A percentile compares a stretch with the other conserved stretches of the same genome.
These are phyloP conservation scores for Parasarocladium wereldwijsianum DNA, from an alignment of 2,329 filamentous ascomycete species.

Conservation along the genomic window DNA sequence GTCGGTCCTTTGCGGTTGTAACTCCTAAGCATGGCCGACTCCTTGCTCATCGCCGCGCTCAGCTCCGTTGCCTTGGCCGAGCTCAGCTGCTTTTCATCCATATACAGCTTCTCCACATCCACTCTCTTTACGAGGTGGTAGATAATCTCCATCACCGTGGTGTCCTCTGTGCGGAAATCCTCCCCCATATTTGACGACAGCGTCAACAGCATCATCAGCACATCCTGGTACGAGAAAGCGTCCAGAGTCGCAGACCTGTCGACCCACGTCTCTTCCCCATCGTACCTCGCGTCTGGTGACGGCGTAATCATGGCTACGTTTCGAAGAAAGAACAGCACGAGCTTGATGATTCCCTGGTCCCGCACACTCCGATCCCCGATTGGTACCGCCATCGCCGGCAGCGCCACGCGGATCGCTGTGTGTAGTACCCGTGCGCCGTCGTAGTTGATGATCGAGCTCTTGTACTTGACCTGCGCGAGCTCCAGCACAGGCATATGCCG, in stretches of 20 bases:
- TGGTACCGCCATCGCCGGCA: slow-evolving; percentile 73
- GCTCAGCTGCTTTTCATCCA: slow-evolving; percentile 59
- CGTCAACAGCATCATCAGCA: slow-evolving; percentile 72
- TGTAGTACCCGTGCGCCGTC: slow-evolving; percentile 65
- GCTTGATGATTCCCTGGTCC: slow-evolving; percentile 85
- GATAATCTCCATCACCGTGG: slow-evolving; percentile 77
- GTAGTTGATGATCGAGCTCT: slow-evolving; percentile 74
- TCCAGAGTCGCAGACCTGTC: slow-evolving; percentile 80
- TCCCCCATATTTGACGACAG: slow-evolving; percentile 87
- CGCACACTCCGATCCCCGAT: slow-evolving; percentile 60
- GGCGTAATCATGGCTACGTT: slow-evolving; percentile 79
- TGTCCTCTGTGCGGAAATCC: slow-evolving; percentile 80
- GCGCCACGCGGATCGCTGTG: slow-evolving; percentile 62
- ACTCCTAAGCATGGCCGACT: slow-evolving; percentile 66
- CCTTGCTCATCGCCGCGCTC: slow-evolving; percentile 60
- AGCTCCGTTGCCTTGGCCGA: slow-evolving; percentile 61
- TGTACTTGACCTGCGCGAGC: slow-evolving; percentile 79
- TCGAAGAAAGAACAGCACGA: slow-evolving; percentile 76
- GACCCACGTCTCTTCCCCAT: slow-evolving; percentile 81
- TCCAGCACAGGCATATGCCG: slow-evolving; percentile 82
- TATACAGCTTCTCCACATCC: slow-evolving; percentile 70
- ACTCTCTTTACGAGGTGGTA: slow-evolving; percentile 90
- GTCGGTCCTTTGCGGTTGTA: slow-evolving; percentile 69
- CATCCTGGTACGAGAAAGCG: slow-evolving; percentile 79
- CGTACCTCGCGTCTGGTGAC: slow-evolving; percentile 55